Evolutionary conservation across 1,139 yeast species (phyloP), one percentile per base, ranked within the genome.

Genomic region (Debaryomycetaceae sp.): DNA sequence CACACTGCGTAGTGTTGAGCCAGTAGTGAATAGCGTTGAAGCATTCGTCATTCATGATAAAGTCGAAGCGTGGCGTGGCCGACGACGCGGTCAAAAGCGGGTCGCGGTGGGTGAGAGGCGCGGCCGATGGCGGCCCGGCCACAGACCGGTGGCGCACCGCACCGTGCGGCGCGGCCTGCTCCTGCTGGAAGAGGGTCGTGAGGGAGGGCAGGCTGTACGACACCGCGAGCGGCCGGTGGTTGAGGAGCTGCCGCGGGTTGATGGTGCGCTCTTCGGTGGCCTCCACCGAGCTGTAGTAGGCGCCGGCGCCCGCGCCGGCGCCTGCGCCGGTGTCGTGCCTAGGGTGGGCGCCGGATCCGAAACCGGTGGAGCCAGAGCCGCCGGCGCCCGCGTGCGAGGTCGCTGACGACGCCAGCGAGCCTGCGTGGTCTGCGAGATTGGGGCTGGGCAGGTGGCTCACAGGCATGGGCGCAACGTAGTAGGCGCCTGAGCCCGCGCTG

Each of bases 21-120:
- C 69, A 63, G 37, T 51, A 49, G 11, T 58, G 51, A 20, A 63
- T 62, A 22, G 69, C 69, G 37, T 57, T 56, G 37, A 59, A 54
- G 37, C 69, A 63, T 38, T 63, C 69, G 36, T 61, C 61, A 39
- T 62, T 62, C 65, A 61, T 60, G 30, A 56, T 55, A 34, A 60
- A 56, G 36, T 59, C 61, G 34, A 56, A 48, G 16, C 23, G 23
- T 4, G 36, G 36, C 9, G 36, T 33, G 19, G 27, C 21, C 12
- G 27, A 10, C 6, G n/a, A n/a, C n/a, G n/a, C n/a, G n/a, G n/a
- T n/a, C n/a, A n/a, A n/a, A n/a, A n/a, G n/a, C n/a, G n/a, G n/a
- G n/a, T n/a, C n/a, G n/a, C n/a, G n/a, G n/a, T n/a, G n/a, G n/a
- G n/a, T 10, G n/a, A 27, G n/a, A 5, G n/a, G 30, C 5, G 30